phyloP scores from a whole-genome alignment of 306 rosid species.

The Prinsepia uniflora region DNA sequence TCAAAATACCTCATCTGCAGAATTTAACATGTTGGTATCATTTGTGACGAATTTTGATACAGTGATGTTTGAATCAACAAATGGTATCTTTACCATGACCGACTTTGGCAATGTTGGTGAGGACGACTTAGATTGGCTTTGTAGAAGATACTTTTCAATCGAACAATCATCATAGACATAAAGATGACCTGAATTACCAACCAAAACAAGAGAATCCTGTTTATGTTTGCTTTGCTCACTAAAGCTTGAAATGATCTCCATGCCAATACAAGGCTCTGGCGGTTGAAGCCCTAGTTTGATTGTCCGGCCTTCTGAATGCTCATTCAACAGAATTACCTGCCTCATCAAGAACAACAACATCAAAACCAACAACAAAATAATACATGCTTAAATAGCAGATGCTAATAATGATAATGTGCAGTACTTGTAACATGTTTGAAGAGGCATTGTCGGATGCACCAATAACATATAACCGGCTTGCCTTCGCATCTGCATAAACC shows the following conservation, averaged over 20 bases:
- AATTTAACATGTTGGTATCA: slow-evolving; percentile 32
- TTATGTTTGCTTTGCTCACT: slow-evolving; percentile 69
- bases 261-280: slow-evolving; percentile 58
- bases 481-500: slow-evolving; percentile 72
- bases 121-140: slow-evolving; percentile 65
- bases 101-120: slow-evolving; percentile 63
- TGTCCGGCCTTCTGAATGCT: slow-evolving; percentile 66
- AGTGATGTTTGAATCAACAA: slow-evolving; percentile 62
- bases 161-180: slow-evolving; percentile 63
- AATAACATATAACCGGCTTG: slow-evolving; percentile 63
- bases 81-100: slow-evolving; percentile 67
- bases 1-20: slow-evolving; percentile 60
- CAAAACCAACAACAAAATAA: neutral
- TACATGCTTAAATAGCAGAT: neutral
- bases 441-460: slow-evolving; percentile 59
- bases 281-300: slow-evolving; percentile 66
- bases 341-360: slow-evolving; percentile 16
- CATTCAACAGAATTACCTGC: slow-evolving; percentile 75
- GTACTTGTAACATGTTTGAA: slow-evolving; percentile 65
- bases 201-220: slow-evolving; percentile 55
- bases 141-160: slow-evolving; percentile 71
- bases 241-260: slow-evolving; percentile 63
- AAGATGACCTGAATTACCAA: slow-evolving; percentile 69
- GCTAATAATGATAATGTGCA: neutral
- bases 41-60: slow-evolving; percentile 56